phyloP scores from a whole-genome alignment of 495 filamentous ascomycete species.

The Neurospora sp. region DNA sequence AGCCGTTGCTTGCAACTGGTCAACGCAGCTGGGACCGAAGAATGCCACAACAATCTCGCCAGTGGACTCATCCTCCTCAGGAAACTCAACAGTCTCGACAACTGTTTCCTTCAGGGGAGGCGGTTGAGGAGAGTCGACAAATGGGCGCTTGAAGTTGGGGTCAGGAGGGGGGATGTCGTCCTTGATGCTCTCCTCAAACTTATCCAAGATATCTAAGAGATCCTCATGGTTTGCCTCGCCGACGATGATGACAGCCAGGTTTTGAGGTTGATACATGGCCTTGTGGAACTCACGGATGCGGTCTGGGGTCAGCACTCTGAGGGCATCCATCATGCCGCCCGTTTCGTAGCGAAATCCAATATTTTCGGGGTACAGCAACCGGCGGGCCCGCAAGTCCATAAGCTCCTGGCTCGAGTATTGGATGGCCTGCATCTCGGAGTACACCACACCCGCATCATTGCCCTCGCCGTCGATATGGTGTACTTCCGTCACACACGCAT shows the following conservation, averaged over 20 bases:
- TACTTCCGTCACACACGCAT: conserved; percentile 89
- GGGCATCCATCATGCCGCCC: conserved; percentile 87
- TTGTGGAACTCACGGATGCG: conserved; percentile 87
- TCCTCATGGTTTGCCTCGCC: conserved; percentile 80
- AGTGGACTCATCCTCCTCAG: conserved; percentile 88
- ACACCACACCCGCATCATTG: conserved; percentile 94
- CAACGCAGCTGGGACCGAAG: conserved; percentile 70
- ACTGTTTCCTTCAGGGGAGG: conserved; percentile 58
- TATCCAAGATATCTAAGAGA: conserved; percentile 69
- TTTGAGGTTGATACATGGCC: conserved; percentile 97
- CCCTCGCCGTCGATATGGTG: conserved; percentile 89
- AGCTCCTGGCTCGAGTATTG: conserved; percentile 75
- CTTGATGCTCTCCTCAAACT: conserved; percentile 80
- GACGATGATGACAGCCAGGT: conserved; percentile 80
- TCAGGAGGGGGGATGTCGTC: conserved; percentile 65
- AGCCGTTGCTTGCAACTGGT: conserved; percentile 53
- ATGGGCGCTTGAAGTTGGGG: conserved; percentile 73
- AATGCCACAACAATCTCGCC: conserved; percentile 79
- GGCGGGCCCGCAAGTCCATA: conserved; percentile 69
- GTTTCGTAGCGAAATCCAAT: conserved; percentile 95
- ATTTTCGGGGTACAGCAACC: conserved; percentile 77
- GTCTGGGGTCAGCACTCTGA: conserved; percentile 76
- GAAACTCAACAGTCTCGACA: conserved; percentile 76
- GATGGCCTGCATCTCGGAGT: conserved; percentile 96
- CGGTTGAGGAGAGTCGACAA: conserved; percentile 76